phyloP scores from a whole-genome alignment of 495 filamentous ascomycete genomes.

The Penicillium soppii region DNA sequence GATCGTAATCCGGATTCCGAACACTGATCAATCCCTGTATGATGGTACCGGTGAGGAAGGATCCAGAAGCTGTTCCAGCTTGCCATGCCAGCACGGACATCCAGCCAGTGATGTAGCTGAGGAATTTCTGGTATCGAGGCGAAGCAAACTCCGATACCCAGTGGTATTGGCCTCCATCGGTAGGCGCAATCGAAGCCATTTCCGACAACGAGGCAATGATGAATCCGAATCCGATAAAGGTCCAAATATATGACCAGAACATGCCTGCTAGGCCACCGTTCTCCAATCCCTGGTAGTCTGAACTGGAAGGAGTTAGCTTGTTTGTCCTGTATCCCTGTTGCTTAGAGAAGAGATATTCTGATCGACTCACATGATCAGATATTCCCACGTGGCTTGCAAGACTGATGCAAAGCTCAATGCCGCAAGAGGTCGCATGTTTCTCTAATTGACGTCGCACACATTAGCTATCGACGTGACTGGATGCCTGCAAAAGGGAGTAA shows the following conservation, averaged over 20 bases:
- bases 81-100: conserved; percentile 20
- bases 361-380: conserved; percentile 24
- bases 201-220: conserved; percentile 37
- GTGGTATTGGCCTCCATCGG: conserved; percentile 35
- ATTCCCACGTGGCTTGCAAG: conserved; percentile 30
- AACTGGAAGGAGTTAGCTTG: conserved; percentile 10
- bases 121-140: conserved; percentile 16
- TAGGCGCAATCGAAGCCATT: conserved; percentile 40
- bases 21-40: conserved; percentile 45
- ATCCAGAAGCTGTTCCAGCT: conserved; percentile 31
- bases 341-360: too few species aligned
- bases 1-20: conserved; percentile 36
- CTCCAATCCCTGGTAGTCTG: conserved; percentile 13
- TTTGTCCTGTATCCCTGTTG: background rate
- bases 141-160: conserved; percentile 36
- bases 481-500: too few species aligned
- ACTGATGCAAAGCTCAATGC: conserved; percentile 28
- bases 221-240: conserved; percentile 32
- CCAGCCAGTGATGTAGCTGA: conserved; percentile 36
- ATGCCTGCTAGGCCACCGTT: conserved; percentile 23
- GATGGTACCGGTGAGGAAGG: conserved; percentile 37
- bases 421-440: conserved; percentile 25
- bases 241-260: conserved; percentile 35
- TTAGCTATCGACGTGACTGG: too few species aligned
- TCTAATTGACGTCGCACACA: conserved; percentile 10